Evolutionary conservation across 768 basidiomycete species (phyloP), one percentile per base, ranked within the genome.

Genomic region (Rhodosporidiobolus odoratus): DNA sequence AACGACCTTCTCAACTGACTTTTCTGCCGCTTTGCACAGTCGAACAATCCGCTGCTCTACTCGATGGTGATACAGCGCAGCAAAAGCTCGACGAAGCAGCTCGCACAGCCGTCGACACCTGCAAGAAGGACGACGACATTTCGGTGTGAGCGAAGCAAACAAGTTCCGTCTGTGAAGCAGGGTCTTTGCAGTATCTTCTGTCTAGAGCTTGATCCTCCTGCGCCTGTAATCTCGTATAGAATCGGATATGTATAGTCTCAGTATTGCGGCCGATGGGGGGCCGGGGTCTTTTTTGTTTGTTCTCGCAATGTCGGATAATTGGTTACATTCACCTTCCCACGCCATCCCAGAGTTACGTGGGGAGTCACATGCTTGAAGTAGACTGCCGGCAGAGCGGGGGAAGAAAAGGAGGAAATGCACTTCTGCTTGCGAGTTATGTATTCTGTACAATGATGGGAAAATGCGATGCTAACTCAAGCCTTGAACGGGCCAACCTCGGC

Each of bases 401-500:
- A 43, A 12, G 43, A 1, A 10, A 15, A 30, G 23, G 27, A 43
- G 17, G 8, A n/a, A 59, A 27, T 43, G 41, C 41, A 15, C 30
- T 16, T 17, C 25, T 27, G 0, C 5, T 13, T 6, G 37, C 47
- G 41, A 47, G 1, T 3, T 30, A 4, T 43, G 15, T 32, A 34
- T 45, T 37, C 43, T 60, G 32, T 34, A 32, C 27, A 13, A 25
- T 23, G 12, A 17, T 5, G 25, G 13, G 8, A n/a, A 34, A 3
- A 7, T 17, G 21, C 16, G 19, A 21, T 34, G 13, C 8, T 5
- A 7, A 13, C 25, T 57, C 53, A 68, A 13, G 30, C 59, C 34
- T 45, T 54, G 62, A 63, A 69, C 1, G 58, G 58, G 2, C 68
- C 68, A 21, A 69, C 48, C 25, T 23, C 19, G n/a, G 47, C 56